Percentiles rank a stretch among this genome's conserved stretches.
Conservation (phyloP, 768 basidiomycete species). For the Trametes villosa region DNA sequence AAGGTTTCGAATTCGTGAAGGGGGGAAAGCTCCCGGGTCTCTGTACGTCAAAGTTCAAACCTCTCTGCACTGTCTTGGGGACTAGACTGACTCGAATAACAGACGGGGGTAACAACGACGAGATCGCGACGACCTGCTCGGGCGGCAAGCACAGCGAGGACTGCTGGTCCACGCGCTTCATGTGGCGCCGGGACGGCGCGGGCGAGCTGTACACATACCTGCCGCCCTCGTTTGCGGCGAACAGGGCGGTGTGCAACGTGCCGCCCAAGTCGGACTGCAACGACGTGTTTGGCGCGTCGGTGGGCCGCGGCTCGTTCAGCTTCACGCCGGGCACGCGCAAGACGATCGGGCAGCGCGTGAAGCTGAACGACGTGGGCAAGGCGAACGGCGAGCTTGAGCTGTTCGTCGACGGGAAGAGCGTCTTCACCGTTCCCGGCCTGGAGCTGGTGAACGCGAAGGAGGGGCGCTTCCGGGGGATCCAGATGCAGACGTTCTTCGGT, state of each 20-base stretch:
- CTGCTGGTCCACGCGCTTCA: slow-evolving; percentile 72
- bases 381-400: slow-evolving; percentile 75
- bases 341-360: slow-evolving; percentile 67
- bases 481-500: slow-evolving; percentile 83
- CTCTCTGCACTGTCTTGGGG: not conserved
- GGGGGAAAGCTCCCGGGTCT: slow-evolving; percentile 81
- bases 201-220: slow-evolving; percentile 52
- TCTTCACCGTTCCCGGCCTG: slow-evolving; percentile 61
- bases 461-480: slow-evolving; percentile 66
- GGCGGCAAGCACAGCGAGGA: slow-evolving; percentile 62
- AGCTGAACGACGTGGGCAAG: slow-evolving; percentile 71
- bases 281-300: slow-evolving; percentile 64
- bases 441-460: slow-evolving; percentile 52
- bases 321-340: slow-evolving; percentile 70
- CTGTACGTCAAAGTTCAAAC: slow-evolving; percentile 60
- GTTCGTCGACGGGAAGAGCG: slow-evolving; percentile 65
- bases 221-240: slow-evolving; percentile 50
- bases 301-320: slow-evolving; percentile 70
- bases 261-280: slow-evolving; percentile 60
- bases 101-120: slow-evolving; percentile 74
- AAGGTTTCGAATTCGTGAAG: slow-evolving; percentile 63
- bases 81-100: not conserved
- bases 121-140: slow-evolving; percentile 63
- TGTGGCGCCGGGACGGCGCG: slow-evolving; percentile 62
- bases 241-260: slow-evolving; percentile 54